Evolutionary conservation across 2,329 filamentous ascomycete genomes (phyloP).

Genomic region (Alternaria postmessia): DNA sequence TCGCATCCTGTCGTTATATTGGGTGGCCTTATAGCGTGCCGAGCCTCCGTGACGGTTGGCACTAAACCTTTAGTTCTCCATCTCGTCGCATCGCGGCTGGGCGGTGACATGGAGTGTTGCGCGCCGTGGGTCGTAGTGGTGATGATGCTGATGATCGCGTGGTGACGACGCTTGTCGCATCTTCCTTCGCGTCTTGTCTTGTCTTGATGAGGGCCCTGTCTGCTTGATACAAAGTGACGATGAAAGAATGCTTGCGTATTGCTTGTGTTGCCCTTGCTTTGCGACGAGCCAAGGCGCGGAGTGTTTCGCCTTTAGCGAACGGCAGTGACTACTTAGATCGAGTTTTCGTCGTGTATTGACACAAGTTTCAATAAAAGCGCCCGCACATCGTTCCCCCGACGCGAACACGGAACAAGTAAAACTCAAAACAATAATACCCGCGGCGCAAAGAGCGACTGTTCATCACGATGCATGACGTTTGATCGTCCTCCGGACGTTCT

Average conservation of each 20-base stretch:
- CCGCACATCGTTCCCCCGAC: neutral
- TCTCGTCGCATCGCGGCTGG: neutral
- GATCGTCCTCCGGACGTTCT: neutral
- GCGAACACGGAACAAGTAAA: neutral
- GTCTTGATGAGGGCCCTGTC: neutral
- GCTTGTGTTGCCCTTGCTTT: constrained; percentile 1
- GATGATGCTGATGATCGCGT: neutral
- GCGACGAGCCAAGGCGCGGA: constrained; percentile 3
- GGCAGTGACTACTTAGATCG: neutral
- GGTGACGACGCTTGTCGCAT: constrained; percentile 1
- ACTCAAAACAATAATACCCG: neutral
- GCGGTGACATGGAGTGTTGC: neutral
- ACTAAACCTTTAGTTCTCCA: neutral
- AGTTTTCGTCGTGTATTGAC: neutral
- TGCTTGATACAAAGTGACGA: neutral
- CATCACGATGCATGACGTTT: constrained; percentile 4
- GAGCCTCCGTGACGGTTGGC: neutral
- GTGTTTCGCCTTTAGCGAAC: neutral
- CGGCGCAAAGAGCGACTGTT: neutral
- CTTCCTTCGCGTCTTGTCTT: neutral
- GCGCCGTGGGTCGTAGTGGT: neutral
- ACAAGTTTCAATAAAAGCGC: neutral
- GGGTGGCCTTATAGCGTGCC: neutral
- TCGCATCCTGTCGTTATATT: neutral
- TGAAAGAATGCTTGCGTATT: neutral